These are phyloP conservation scores for Cornus suecica DNA, from an alignment of 148 eudicot genomes.

Conservation along the genomic window DNA sequence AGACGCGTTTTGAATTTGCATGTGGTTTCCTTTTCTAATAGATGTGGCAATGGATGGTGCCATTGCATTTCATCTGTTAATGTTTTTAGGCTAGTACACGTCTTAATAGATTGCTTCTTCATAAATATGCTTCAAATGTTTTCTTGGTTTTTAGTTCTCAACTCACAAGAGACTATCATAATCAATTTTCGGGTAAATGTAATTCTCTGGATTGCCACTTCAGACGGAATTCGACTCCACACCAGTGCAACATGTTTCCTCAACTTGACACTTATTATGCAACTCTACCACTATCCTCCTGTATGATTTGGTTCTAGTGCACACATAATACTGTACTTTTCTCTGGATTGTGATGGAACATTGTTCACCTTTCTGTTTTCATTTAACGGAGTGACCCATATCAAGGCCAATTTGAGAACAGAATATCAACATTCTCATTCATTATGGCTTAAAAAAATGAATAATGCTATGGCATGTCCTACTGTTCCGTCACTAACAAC, in stretches of 20 bases:
- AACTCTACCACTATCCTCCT: not conserved
- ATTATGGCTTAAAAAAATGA: no score
- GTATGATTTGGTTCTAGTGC: no score
- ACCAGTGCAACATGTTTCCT: not conserved
- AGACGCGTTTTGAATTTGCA: not conserved
- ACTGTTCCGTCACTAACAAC: no score
- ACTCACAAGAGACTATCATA: not conserved
- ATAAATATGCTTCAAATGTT: not conserved
- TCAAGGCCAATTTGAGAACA: no score
- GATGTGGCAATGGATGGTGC: not conserved
- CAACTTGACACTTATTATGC: not conserved
- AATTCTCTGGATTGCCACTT: conserved; percentile 3
- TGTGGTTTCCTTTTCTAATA: not conserved
- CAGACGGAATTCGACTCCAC: not conserved
- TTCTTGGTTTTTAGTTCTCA: not conserved
- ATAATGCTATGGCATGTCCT: no score
- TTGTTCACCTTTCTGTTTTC: no score
- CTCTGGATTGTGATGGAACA: no score
- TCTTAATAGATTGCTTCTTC: not conserved
- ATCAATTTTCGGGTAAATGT: not conserved
- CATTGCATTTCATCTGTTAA: not conserved
- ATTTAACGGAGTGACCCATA: no score
- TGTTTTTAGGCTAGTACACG: not conserved
- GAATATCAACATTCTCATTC: no score
- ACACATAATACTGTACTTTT: no score